These are phyloP conservation scores for Rhododendron kiyosumense DNA, from an alignment of 148 eudicot genomes.

Conservation along the genomic window DNA sequence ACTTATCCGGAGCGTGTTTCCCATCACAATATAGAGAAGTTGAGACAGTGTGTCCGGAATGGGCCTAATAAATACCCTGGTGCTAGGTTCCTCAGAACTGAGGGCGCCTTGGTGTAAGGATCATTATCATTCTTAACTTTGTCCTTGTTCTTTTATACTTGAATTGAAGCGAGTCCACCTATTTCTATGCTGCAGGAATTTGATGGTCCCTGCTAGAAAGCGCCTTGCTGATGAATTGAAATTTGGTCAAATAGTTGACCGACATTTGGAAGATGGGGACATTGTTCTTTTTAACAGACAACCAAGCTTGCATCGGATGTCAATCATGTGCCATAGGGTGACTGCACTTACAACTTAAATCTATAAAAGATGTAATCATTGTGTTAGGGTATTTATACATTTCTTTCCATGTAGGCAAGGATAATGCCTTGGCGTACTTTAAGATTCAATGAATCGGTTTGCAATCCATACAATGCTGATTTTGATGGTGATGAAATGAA, in stretches of 20 bases:
- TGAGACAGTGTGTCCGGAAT: slow-evolving; percentile 86
- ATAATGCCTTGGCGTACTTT: slow-evolving; percentile 99
- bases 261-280: slow-evolving; percentile 97
- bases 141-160: not conserved
- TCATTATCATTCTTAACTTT: slow-evolving; percentile 2
- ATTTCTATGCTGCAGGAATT: slow-evolving; percentile 45
- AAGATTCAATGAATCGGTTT: slow-evolving; percentile 97
- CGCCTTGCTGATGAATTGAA: slow-evolving; percentile 82
- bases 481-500: slow-evolving; percentile 99
- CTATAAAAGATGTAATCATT: not conserved
- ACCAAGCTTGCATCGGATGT: slow-evolving; percentile 99
- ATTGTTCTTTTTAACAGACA: slow-evolving; percentile 92
- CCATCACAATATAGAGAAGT: slow-evolving; percentile 82
- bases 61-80: slow-evolving; percentile 93
- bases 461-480: slow-evolving; percentile 99
- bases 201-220: slow-evolving; percentile 54
- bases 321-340: slow-evolving; percentile 98
- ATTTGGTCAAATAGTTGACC: slow-evolving; percentile 74
- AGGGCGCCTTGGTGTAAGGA: slow-evolving; percentile 63
- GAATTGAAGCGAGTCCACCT: not conserved
- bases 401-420: slow-evolving; percentile 57
- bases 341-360: slow-evolving; percentile 3
- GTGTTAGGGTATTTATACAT: not conserved
- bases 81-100: slow-evolving; percentile 64
- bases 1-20: slow-evolving; percentile 90